phyloP scores from a whole-genome alignment of 495 filamentous ascomycete genomes.

The Penicilliopsis zonata region DNA sequence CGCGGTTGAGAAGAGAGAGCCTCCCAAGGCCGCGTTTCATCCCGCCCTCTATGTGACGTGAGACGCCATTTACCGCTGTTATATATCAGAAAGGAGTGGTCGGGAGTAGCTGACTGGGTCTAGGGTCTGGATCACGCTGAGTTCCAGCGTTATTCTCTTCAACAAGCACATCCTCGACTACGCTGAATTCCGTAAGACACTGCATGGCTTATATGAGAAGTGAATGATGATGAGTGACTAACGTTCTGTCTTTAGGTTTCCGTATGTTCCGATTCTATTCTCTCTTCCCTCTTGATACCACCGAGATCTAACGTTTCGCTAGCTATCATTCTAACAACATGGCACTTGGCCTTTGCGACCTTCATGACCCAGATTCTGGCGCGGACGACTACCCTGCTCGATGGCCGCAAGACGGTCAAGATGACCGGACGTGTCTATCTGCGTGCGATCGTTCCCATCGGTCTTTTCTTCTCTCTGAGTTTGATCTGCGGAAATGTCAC shows the following conservation, averaged over 20 bases:
- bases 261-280: constrained; percentile 22
- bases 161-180: constrained; percentile 96
- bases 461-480: constrained; percentile 83
- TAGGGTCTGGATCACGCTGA: constrained; percentile 83
- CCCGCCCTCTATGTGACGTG: constrained; percentile 84
- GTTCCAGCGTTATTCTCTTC: constrained; percentile 91
- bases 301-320: constrained; percentile 8
- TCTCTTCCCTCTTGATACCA: constrained; percentile 1
- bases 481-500: constrained; percentile 92
- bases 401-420: constrained; percentile 81
- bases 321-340: constrained; percentile 76
- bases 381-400: constrained; percentile 70
- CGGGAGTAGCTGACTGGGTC: constrained; percentile 11
- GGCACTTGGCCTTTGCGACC: constrained; percentile 82
- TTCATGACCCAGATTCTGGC: constrained; percentile 85
- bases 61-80: constrained; percentile 21
- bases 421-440: constrained; percentile 90
- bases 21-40: constrained; percentile 55
- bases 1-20: constrained; percentile 51
- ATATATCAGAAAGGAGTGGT: neutral
- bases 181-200: constrained; percentile 67
- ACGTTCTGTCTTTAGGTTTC: constrained; percentile 16
- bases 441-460: constrained; percentile 85
- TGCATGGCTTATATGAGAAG: neutral
- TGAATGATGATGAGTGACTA: neutral